Evolutionary conservation across 106 monocot genomes (phyloP).

Genomic region (Dendrobium officinale): DNA sequence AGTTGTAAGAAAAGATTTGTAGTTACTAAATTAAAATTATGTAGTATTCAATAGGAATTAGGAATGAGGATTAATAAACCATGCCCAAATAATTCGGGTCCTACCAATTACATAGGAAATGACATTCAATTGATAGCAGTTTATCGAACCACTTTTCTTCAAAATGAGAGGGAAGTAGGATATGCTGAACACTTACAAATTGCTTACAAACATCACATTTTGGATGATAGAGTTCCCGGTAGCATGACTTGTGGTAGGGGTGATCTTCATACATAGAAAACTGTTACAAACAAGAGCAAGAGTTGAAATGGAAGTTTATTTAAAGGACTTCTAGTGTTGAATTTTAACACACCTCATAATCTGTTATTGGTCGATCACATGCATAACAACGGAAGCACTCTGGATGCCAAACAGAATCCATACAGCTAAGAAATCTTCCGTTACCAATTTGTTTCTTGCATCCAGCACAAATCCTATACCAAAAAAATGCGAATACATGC

Average conservation of each 20-base stretch:
- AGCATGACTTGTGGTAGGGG: constrained; percentile 91
- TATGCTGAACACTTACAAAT: constrained; percentile 46
- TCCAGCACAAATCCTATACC: constrained; percentile 75
- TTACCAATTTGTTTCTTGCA: constrained; percentile 71
- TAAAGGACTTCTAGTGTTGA: neutral
- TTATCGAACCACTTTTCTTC: neutral
- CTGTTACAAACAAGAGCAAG: constrained; percentile 17
- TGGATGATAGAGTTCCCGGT: constrained; percentile 87
- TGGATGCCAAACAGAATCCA: constrained; percentile 91
- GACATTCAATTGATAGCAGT: too few species aligned
- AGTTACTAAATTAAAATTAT: too few species aligned
- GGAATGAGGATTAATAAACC: too few species aligned
- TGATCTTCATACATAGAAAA: constrained; percentile 76
- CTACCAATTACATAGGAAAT: too few species aligned
- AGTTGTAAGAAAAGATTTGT: too few species aligned
- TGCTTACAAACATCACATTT: constrained; percentile 95
- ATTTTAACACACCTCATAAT: constrained; percentile 52
- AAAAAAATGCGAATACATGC: too few species aligned
- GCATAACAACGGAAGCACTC: constrained; percentile 80
- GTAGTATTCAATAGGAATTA: too few species aligned
- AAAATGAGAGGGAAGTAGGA: neutral
- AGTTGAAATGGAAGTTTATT: neutral
- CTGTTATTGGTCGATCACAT: constrained; percentile 70
- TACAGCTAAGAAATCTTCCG: constrained; percentile 85
- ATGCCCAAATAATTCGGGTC: too few species aligned